A percentile compares a stretch with the other conserved stretches of the same genome.
Conservation (phyloP, 768 basidiomycete species). For the Suillus placidus region DNA sequence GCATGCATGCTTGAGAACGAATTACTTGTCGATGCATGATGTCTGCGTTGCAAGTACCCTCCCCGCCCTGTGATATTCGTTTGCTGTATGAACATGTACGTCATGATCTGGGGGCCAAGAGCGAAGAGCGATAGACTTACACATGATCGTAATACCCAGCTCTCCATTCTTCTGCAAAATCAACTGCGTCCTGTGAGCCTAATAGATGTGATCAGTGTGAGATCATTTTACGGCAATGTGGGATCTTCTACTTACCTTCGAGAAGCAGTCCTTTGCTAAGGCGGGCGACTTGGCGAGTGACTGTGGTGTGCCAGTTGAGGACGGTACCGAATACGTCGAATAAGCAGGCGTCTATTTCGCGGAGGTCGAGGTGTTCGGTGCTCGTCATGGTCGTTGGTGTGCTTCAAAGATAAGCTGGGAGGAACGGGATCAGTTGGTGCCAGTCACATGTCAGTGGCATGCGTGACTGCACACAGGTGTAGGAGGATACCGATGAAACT, state of each 20-base stretch:
- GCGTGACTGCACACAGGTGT: background rate
- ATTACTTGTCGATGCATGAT: constrained; percentile 55
- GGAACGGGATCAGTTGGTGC: background rate
- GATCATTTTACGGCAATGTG: background rate
- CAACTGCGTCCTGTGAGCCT: constrained; percentile 27
- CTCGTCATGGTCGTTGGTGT: background rate
- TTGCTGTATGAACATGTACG: constrained; percentile 38
- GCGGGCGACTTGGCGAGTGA: constrained; percentile 22
- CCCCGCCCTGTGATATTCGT: constrained; percentile 45
- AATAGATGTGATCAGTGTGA: background rate
- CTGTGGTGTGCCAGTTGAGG: constrained; percentile 43
- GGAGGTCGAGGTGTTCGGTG: constrained; percentile 6
- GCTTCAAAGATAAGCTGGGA: background rate
- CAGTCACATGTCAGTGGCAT: background rate
- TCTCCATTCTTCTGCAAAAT: constrained; percentile 62
- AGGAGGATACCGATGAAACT: background rate
- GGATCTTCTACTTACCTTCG: constrained; percentile 17
- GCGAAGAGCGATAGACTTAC: constrained; percentile 14
- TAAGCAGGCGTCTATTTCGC: constrained; percentile 43
- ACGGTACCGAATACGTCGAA: constrained; percentile 58
- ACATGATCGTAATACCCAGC: constrained; percentile 43
- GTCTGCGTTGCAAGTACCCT: constrained; percentile 56
- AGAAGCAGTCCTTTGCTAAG: constrained; percentile 18
- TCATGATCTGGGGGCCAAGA: background rate
- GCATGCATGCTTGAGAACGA: background rate